Percentiles rank a stretch among this genome's conserved stretches.
phyloP scores from a whole-genome alignment of 225 moss, liverwort and hornwort genomes.

The Pseudisothecium myosuroides region DNA sequence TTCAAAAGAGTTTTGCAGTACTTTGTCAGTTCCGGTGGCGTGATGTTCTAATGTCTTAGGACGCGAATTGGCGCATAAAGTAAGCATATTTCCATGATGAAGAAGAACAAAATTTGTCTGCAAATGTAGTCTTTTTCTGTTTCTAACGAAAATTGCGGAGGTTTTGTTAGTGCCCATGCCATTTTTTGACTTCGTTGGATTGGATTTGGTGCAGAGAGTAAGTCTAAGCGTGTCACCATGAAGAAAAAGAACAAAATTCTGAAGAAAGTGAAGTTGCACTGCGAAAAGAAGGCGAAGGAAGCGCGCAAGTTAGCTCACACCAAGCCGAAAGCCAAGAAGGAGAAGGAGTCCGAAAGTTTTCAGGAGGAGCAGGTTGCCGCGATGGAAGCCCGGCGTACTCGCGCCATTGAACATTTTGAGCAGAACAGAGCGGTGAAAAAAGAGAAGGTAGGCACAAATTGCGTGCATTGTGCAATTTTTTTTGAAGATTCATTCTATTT shows the following conservation, averaged over 20 bases:
- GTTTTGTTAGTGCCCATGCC: neutral
- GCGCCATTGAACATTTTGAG: constrained; percentile 61
- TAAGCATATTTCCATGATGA: constrained; percentile 52
- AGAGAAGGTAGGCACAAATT: constrained; percentile 42
- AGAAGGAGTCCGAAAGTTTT: constrained; percentile 57
- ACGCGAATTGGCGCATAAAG: constrained; percentile 41
- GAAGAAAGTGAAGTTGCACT: constrained; percentile 95
- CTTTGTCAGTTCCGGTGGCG: neutral
- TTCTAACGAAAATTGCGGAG: neutral
- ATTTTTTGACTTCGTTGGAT: neutral
- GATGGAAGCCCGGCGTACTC: constrained; percentile 65
- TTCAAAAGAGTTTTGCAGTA: neutral
- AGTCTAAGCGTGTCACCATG: constrained; percentile 78
- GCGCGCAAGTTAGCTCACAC: constrained; percentile 56
- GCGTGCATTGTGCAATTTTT: neutral
- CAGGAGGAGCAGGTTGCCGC: constrained; percentile 74
- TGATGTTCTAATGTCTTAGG: too few species aligned
- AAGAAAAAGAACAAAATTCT: constrained; percentile 86
- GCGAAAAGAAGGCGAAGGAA: constrained; percentile 95
- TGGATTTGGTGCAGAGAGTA: constrained; percentile 61
- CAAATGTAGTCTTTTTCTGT: neutral
- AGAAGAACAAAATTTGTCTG: constrained; percentile 44
- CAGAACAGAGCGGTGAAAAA: constrained; percentile 60
- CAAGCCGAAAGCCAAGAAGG: constrained; percentile 35
- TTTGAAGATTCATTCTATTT: neutral